Conservation (phyloP, 1,284 basidiomycete genomes). For the Trichosporon coremiiforme region DNA sequence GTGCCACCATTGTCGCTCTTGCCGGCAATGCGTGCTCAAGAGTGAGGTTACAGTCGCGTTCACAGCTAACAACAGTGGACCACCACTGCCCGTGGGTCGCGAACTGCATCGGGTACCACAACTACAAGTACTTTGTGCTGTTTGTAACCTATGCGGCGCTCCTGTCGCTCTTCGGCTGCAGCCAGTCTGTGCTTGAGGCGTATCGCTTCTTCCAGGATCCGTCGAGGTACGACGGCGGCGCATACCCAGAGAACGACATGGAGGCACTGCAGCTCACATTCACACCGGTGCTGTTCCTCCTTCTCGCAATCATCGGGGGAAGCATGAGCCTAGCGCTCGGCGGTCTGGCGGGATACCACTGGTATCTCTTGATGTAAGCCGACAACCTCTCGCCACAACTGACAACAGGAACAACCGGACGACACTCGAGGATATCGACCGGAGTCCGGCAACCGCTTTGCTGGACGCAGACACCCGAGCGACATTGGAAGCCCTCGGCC, state of each 20-base stretch:
- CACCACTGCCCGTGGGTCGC: constrained; percentile 89
- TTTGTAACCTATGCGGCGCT: constrained; percentile 71
- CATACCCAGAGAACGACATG: constrained; percentile 13
- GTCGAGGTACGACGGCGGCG: constrained; percentile 12
- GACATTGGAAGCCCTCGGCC: constrained; percentile 21
- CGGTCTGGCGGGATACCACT: constrained; percentile 73
- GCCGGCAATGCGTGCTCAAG: constrained; percentile 77
- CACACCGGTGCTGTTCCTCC: constrained; percentile 68
- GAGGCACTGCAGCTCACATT: constrained; percentile 58
- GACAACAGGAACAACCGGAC: constrained; percentile 75
- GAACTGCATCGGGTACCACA: constrained; percentile 79
- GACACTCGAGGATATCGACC: constrained; percentile 74
- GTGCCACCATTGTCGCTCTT: constrained; percentile 77
- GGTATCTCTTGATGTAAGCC: constrained; percentile 71
- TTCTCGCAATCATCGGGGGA: constrained; percentile 65
- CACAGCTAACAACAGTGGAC: constrained; percentile 59
- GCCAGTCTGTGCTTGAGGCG: constrained; percentile 64
- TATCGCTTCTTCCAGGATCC: constrained; percentile 67
- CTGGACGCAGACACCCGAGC: constrained; percentile 34
- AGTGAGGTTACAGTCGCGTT: constrained; percentile 63
- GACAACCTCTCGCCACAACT: background rate
- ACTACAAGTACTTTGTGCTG: constrained; percentile 81
- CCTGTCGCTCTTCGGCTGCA: constrained; percentile 66
- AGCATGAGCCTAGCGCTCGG: constrained; percentile 71
- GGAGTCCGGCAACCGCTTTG: constrained; percentile 63